phyloP scores from a whole-genome alignment of 176 grass and related monocot genomes.

The Oryza meridionalis region DNA sequence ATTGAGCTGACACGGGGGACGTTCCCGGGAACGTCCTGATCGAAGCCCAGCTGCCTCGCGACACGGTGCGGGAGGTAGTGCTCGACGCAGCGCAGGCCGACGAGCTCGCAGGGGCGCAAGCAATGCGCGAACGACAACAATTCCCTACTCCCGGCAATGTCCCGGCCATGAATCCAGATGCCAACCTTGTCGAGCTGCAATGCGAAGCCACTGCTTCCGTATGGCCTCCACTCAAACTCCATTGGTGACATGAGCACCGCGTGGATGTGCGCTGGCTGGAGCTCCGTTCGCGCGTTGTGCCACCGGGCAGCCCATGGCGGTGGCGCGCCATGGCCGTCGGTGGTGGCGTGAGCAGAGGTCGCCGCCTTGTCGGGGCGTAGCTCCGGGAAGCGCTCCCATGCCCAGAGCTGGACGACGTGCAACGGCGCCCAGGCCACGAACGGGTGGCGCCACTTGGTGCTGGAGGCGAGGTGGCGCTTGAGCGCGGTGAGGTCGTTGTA shows the following conservation, averaged over 20 bases:
- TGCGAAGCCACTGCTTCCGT: background rate
- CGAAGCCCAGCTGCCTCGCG: conserved; percentile 71
- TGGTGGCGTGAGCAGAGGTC: background rate
- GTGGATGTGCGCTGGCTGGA: background rate
- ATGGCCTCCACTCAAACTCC: conserved; percentile 50
- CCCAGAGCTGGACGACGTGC: conserved; percentile 53
- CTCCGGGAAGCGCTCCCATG: conserved; percentile 53
- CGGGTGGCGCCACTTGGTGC: background rate
- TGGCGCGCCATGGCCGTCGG: background rate
- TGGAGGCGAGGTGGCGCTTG: conserved; percentile 18
- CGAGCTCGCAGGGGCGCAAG: conserved; percentile 46
- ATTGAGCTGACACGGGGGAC: conserved; percentile 34
- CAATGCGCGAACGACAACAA: conserved; percentile 36
- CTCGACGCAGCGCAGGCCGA: conserved; percentile 48
- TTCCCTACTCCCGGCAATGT: conserved; percentile 10
- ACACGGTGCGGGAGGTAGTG: conserved; percentile 62
- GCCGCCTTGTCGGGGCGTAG: conserved; percentile 24
- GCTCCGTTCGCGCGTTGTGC: conserved; percentile 20
- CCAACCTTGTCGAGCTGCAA: conserved; percentile 1
- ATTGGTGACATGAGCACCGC: conserved; percentile 30
- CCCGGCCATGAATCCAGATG: conserved; percentile 15
- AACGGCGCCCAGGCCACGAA: conserved; percentile 42
- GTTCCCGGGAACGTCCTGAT: conserved; percentile 63
- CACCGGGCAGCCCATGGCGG: conserved; percentile 45
- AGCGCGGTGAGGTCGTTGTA: conserved; percentile 45